phyloP scores from a whole-genome alignment of 2,329 filamentous ascomycete species.

The Elsinoe necatrix region DNA sequence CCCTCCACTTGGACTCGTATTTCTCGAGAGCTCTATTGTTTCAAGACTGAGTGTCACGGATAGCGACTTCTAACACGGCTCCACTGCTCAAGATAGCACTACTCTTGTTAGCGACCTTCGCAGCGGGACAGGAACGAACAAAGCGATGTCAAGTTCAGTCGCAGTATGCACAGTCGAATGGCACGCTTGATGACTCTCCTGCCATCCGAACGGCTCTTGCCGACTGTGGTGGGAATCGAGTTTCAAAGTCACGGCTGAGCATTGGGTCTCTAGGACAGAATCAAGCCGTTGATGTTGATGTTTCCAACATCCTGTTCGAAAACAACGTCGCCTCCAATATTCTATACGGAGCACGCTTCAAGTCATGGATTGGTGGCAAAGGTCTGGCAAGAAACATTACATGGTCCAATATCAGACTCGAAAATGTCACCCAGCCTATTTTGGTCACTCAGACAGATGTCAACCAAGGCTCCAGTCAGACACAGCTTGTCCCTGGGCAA shows the following conservation, averaged over 20 bases:
- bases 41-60: background rate
- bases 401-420: slow-evolving; percentile 37
- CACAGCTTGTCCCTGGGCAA: slow-evolving; percentile 23
- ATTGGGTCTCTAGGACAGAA: slow-evolving; percentile 38
- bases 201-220: slow-evolving; percentile 33
- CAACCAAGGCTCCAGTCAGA: slow-evolving; percentile 33
- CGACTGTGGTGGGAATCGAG: slow-evolving; percentile 29
- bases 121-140: background rate
- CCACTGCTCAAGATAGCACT: background rate
- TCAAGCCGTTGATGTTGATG: slow-evolving; percentile 31
- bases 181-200: slow-evolving; percentile 34
- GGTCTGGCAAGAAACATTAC: slow-evolving; percentile 37
- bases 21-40: background rate
- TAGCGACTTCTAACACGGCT: background rate
- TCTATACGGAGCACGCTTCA: slow-evolving; percentile 38
- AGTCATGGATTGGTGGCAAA: slow-evolving; percentile 37
- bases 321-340: slow-evolving; percentile 36
- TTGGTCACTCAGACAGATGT: slow-evolving; percentile 41
- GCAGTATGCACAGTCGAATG: slow-evolving; percentile 28
- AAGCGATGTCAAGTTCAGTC: slow-evolving; percentile 21
- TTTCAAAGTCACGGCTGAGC: slow-evolving; percentile 37
- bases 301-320: slow-evolving; percentile 37
- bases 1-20: background rate
- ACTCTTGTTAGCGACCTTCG: background rate
- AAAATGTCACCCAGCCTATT: slow-evolving; percentile 40